Conservation (phyloP, 139 green algal genomes). For the Ettlia oleoabundans region DNA sequence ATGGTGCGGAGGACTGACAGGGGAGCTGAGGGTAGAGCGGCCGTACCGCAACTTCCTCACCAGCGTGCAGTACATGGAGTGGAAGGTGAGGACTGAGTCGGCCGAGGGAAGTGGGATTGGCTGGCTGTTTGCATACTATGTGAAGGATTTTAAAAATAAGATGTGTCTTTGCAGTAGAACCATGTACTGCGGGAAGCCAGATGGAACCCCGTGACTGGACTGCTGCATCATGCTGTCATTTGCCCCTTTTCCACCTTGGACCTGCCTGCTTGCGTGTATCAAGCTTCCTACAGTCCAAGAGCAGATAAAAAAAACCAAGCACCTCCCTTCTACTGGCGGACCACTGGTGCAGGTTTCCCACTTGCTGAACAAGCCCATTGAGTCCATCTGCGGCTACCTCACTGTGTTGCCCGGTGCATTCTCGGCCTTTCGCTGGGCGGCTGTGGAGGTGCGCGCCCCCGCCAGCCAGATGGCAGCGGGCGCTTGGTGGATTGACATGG, state of each 20-base stretch:
- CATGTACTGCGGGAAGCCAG: too few species aligned
- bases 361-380: conserved; percentile 51
- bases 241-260: too few species aligned
- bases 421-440: conserved; percentile 51
- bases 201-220: too few species aligned
- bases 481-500: background rate
- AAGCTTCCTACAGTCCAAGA: too few species aligned
- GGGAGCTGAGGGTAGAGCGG: conserved; percentile 48
- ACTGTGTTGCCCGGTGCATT: conserved; percentile 55
- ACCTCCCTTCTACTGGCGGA: background rate
- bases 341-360: conserved; percentile 33
- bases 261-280: too few species aligned
- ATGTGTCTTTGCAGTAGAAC: too few species aligned
- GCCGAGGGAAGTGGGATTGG: background rate
- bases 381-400: conserved; percentile 53
- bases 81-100: conserved; percentile 37
- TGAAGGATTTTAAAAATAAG: too few species aligned
- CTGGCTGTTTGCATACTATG: too few species aligned
- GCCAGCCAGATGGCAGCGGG: too few species aligned
- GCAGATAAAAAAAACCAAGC: too few species aligned
- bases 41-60: conserved; percentile 54
- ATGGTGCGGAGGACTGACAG: conserved; percentile 46
- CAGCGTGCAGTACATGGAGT: conserved; percentile 54
- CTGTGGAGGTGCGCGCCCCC: conserved; percentile 37
- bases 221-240: too few species aligned